Evolutionary conservation across 192 early-diverging fungal species (phyloP).

Genomic region (Diversispora epigaea): DNA sequence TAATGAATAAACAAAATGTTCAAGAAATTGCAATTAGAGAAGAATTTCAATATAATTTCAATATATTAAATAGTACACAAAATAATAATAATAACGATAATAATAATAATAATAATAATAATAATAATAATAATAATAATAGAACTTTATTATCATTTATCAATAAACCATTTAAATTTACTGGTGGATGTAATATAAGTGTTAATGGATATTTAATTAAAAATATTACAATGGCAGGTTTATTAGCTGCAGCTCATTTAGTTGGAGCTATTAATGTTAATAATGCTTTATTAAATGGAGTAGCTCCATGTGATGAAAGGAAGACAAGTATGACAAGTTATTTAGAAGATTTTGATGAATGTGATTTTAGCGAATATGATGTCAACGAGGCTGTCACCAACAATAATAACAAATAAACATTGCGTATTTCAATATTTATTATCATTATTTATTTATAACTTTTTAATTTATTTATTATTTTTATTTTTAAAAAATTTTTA

Average conservation of each 20-base stretch:
- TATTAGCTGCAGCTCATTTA: not conserved
- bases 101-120: too few relatives aligned
- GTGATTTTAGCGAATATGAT: not conserved
- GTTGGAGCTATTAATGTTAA: not conserved
- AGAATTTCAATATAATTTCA: not conserved
- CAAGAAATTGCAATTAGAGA: not conserved
- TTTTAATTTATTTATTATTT: too few relatives aligned
- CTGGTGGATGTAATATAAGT: not conserved
- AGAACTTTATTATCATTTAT: not conserved
- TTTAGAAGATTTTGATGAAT: not conserved
- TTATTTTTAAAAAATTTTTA: too few relatives aligned
- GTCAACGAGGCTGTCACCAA: not conserved
- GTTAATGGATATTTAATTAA: not conserved
- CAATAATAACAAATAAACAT: not conserved
- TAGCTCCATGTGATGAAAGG: not conserved
- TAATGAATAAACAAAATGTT: not conserved
- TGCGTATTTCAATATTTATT: too few relatives aligned
- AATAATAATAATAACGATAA: too few relatives aligned
- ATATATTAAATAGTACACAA: not conserved
- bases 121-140: too few relatives aligned
- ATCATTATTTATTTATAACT: too few relatives aligned
- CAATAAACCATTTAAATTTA: not conserved
- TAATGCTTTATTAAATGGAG: not conserved
- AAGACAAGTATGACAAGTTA: not conserved
- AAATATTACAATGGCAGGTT: not conserved